These are phyloP conservation scores for Parachlorella kessleri DNA, from an alignment of 139 green algal genomes.

Conservation along the genomic window DNA sequence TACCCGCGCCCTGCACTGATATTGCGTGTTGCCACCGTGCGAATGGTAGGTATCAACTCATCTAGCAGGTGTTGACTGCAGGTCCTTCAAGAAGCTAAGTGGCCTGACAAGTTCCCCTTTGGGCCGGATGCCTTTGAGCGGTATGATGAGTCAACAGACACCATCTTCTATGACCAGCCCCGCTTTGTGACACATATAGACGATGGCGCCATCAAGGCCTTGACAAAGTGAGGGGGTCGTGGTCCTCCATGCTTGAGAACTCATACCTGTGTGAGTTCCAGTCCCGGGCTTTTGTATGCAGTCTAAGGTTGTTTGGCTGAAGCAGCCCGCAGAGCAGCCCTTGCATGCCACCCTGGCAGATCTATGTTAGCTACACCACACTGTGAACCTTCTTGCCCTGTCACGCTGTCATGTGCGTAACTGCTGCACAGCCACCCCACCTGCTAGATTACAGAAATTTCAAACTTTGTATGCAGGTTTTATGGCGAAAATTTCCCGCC, in stretches of 20 bases:
- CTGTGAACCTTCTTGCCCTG: too few relatives aligned
- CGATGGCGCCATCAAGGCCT: conserved; percentile 83
- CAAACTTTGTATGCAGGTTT: conserved; percentile 61
- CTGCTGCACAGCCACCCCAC: too few relatives aligned
- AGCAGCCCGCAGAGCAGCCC: too few relatives aligned
- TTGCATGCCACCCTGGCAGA: too few relatives aligned
- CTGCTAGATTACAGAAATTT: too few relatives aligned
- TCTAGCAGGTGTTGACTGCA: too few relatives aligned
- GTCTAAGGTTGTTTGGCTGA: background rate
- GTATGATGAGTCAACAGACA: conserved; percentile 37
- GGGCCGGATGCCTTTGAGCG: conserved; percentile 60
- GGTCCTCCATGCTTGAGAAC: background rate
- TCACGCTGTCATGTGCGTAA: too few relatives aligned
- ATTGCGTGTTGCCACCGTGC: too few relatives aligned
- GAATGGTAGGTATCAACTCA: too few relatives aligned
- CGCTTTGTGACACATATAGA: conserved; percentile 97
- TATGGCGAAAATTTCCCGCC: conserved; percentile 76
- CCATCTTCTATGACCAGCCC: conserved; percentile 80
- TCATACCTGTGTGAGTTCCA: background rate
- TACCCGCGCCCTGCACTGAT: too few relatives aligned
- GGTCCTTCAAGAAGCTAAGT: conserved; percentile 74
- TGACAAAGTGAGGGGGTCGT: conserved; percentile 69
- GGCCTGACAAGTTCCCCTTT: conserved; percentile 80
- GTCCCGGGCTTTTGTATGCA: background rate
- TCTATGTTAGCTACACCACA: too few relatives aligned